Conservation (phyloP, 2,329 filamentous ascomycete genomes). For the Myriosclerotinia curreyana region DNA sequence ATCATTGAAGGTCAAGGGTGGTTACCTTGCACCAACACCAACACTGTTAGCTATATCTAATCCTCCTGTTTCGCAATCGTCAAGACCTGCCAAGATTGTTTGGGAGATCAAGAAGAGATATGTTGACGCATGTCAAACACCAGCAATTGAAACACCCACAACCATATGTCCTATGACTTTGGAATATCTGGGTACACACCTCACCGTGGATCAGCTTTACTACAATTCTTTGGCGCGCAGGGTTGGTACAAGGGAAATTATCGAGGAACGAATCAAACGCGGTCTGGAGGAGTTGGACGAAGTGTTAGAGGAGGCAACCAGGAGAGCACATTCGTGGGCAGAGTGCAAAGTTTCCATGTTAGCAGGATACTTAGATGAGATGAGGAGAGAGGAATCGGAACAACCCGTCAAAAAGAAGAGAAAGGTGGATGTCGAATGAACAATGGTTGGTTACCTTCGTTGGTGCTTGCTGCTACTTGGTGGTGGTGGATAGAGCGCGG, state of each 20-base stretch:
- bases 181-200: not conserved
- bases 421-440: not conserved
- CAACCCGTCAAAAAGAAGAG: not conserved
- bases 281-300: not conserved
- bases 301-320: not conserved
- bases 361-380: not conserved
- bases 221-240: not conserved
- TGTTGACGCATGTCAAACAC: not conserved
- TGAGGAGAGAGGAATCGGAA: not conserved
- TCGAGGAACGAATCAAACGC: not conserved
- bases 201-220: not conserved
- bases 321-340: not conserved
- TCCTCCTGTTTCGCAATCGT: not conserved
- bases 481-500: no score
- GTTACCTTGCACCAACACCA: not conserved
- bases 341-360: not conserved
- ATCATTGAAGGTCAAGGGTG: not conserved
- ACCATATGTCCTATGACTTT: not conserved
- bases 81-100: not conserved
- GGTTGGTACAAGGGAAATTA: not conserved
- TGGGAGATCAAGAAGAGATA: not conserved
- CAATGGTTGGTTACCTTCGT: no score
- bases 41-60: not conserved
- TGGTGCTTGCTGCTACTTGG: not conserved
- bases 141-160: not conserved